phyloP scores from a whole-genome alignment of 805 yeast genomes.

The Teunomyces pallodes region DNA sequence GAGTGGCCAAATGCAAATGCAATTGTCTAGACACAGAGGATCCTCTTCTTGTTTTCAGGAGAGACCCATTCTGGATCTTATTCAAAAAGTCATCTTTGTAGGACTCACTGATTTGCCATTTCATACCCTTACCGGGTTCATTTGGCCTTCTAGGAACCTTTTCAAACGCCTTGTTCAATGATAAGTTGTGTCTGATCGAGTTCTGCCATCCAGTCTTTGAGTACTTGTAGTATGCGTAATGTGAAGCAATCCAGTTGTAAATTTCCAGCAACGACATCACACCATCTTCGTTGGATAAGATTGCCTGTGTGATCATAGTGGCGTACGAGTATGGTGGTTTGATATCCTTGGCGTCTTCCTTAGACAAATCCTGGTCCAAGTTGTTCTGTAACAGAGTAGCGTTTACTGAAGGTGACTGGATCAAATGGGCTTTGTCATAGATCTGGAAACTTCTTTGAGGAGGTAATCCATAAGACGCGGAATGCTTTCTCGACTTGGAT shows the following conservation, averaged over 20 bases:
- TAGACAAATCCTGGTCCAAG: constrained; percentile 66
- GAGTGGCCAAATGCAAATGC: constrained; percentile 68
- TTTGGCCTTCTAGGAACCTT: constrained; percentile 93
- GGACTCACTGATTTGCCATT: constrained; percentile 91
- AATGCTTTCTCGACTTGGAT: constrained; percentile 18
- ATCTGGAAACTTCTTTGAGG: constrained; percentile 48
- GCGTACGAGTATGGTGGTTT: constrained; percentile 98
- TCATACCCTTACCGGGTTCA: constrained; percentile 99
- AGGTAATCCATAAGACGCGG: not conserved
- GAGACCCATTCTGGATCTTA: constrained; percentile 73
- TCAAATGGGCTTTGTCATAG: constrained; percentile 44
- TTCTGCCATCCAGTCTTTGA: constrained; percentile 98
- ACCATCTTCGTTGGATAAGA: constrained; percentile 82
- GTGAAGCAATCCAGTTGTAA: constrained; percentile 83
- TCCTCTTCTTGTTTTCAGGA: constrained; percentile 74
- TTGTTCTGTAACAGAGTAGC: constrained; percentile 45
- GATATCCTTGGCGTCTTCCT: constrained; percentile 86
- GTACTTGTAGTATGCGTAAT: constrained; percentile 88
- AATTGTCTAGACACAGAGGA: constrained; percentile 77
- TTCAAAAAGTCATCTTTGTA: constrained; percentile 81
- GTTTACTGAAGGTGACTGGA: constrained; percentile 37
- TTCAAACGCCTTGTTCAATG: constrained; percentile 94
- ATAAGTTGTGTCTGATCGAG: constrained; percentile 91
- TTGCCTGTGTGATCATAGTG: constrained; percentile 97
- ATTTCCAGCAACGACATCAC: constrained; percentile 88